Conservation (phyloP, 192 early-diverging fungal genomes). For the Coemansia sp. region DNA sequence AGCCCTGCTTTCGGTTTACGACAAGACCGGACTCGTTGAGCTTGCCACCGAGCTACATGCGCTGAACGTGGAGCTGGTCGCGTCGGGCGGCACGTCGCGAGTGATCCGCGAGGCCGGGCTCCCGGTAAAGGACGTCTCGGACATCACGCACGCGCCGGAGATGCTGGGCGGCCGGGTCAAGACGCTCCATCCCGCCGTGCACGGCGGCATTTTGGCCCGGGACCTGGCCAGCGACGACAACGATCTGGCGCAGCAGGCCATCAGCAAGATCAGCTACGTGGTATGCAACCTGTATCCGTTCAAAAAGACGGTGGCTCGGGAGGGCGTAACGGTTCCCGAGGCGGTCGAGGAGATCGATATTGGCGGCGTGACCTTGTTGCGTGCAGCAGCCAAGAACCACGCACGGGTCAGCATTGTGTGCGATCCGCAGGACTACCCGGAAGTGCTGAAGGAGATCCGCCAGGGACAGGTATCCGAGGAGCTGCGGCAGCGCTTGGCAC, state of each 20-base stretch:
- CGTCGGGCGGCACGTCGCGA: constrained; percentile 94
- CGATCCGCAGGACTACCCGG: constrained; percentile 89
- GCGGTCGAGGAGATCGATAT: constrained; percentile 99
- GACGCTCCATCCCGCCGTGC: constrained; percentile 97
- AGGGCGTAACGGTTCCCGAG: constrained; percentile 84
- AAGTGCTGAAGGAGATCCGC: constrained; percentile 73
- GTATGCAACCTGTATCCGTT: constrained; percentile 99
- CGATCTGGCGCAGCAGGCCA: constrained; percentile 85
- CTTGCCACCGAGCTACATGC: constrained; percentile 78
- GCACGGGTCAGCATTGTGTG: constrained; percentile 87
- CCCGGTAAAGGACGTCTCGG: constrained; percentile 91
- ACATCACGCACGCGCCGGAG: constrained; percentile 96
- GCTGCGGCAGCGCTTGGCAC: constrained; percentile 75
- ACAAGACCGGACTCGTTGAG: constrained; percentile 92
- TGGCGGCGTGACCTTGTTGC: constrained; percentile 95
- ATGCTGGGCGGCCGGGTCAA: constrained; percentile 99
- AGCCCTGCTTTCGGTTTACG: constrained; percentile 92
- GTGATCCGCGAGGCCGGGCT: constrained; percentile 85
- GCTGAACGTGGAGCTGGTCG: constrained; percentile 80
- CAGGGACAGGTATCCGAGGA: constrained; percentile 63
- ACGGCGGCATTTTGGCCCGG: constrained; percentile 94
- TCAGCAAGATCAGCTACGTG: constrained; percentile 91
- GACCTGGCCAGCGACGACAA: constrained; percentile 77
- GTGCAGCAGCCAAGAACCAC: constrained; percentile 99
- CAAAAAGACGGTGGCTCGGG: constrained; percentile 87